These are phyloP conservation scores for Posidonia australis DNA, from an alignment of 106 monocot genomes.

Conservation along the genomic window DNA sequence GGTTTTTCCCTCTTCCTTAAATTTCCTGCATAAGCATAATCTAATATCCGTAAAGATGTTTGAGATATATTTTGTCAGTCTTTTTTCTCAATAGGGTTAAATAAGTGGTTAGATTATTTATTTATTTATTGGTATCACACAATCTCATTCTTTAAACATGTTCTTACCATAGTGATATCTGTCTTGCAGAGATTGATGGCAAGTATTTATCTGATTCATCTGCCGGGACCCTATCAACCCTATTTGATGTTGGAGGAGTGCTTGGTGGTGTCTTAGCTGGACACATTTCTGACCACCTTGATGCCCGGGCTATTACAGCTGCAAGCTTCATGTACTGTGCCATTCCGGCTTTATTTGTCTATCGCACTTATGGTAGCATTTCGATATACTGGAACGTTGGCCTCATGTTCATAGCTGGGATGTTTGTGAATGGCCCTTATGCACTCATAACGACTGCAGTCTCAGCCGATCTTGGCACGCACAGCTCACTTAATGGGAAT, in stretches of 20 bases:
- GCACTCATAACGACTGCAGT: constrained; percentile 48
- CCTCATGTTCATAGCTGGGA: constrained; percentile 35
- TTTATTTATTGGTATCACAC: too few relatives aligned
- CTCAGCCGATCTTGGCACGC: constrained; percentile 49
- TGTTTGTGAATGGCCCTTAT: constrained; percentile 48
- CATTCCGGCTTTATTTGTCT: constrained; percentile 33
- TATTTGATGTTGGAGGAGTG: constrained; percentile 46
- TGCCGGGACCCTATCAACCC: constrained; percentile 35
- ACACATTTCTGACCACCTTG: constrained; percentile 33
- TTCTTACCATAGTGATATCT: too few relatives aligned
- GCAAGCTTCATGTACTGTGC: constrained; percentile 32
- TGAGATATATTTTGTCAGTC: too few relatives aligned
- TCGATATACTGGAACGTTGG: constrained; percentile 21
- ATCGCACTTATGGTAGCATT: constrained; percentile 17
- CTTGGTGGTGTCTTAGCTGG: constrained; percentile 42
- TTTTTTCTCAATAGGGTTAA: too few relatives aligned
- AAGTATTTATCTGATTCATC: constrained; percentile 31
- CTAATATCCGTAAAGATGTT: too few relatives aligned
- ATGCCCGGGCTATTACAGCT: constrained; percentile 33
- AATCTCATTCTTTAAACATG: too few relatives aligned
- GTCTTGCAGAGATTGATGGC: constrained; percentile 32
- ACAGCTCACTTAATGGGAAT: constrained; percentile 35
- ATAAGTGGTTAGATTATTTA: too few relatives aligned
- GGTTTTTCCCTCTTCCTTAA: neutral
- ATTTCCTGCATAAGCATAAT: neutral